Evolutionary conservation across 1,284 basidiomycete genomes (phyloP).

Genomic region (Exobasidium rhododendri): DNA sequence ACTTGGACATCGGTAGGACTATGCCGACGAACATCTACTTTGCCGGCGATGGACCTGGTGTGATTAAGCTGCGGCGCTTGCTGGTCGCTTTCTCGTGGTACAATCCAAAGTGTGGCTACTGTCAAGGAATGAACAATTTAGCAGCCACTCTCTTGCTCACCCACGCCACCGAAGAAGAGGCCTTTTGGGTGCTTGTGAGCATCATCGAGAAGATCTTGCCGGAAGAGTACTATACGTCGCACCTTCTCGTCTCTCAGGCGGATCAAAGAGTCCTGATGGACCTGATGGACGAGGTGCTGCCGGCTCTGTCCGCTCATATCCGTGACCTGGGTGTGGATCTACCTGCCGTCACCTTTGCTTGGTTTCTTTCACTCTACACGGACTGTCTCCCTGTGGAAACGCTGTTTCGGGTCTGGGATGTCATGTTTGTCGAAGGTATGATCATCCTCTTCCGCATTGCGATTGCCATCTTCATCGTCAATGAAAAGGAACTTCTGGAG

Average conservation of each 20-base stretch:
- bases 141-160: constrained; percentile 89
- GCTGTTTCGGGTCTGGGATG: constrained; percentile 63
- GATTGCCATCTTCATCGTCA: constrained; percentile 76
- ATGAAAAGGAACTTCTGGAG: constrained; percentile 75
- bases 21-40: constrained; percentile 97
- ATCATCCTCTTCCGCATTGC: constrained; percentile 82
- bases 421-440: constrained; percentile 90
- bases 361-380: constrained; percentile 95
- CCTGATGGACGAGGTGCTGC: constrained; percentile 73
- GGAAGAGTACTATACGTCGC: constrained; percentile 56
- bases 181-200: constrained; percentile 89
- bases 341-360: constrained; percentile 91
- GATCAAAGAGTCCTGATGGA: constrained; percentile 87
- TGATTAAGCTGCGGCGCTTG: constrained; percentile 82
- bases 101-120: constrained; percentile 56
- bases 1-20: constrained; percentile 73
- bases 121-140: constrained; percentile 78
- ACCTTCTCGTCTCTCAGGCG: constrained; percentile 72
- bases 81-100: constrained; percentile 84
- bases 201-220: constrained; percentile 66
- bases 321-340: constrained; percentile 79
- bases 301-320: constrained; percentile 73
- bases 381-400: constrained; percentile 88
- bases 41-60: constrained; percentile 88
- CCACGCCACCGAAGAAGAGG: constrained; percentile 89